phyloP scores from a whole-genome alignment of 257 asterid species.

The Perilla frutescens region DNA sequence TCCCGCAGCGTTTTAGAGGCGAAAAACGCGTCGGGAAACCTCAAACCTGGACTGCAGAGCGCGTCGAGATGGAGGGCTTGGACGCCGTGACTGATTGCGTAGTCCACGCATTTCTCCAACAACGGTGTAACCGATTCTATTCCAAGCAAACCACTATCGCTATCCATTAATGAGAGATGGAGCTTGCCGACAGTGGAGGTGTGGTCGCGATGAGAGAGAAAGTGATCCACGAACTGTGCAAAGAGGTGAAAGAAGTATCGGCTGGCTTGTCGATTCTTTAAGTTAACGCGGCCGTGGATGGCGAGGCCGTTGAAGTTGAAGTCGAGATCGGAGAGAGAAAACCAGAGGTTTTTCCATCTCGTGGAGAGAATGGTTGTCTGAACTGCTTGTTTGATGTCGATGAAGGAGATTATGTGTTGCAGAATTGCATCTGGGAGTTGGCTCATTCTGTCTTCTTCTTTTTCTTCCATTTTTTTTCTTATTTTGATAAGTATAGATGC shows the following conservation, averaged over 20 bases:
- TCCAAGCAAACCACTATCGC: too few relatives aligned
- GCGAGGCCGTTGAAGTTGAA: constrained; percentile 28
- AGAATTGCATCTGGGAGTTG: constrained; percentile 38
- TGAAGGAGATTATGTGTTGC: constrained; percentile 30
- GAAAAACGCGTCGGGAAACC: constrained; percentile 13
- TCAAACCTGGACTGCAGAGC: background rate
- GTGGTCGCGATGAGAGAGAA: constrained; percentile 33
- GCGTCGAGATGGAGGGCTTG: constrained; percentile 27
- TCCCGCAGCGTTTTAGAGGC: background rate
- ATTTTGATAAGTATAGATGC: too few relatives aligned
- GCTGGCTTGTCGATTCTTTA: background rate
- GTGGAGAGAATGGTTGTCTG: constrained; percentile 34
- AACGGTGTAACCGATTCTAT: background rate
- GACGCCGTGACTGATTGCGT: constrained; percentile 36
- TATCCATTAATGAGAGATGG: background rate
- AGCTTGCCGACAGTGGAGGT: constrained; percentile 11
- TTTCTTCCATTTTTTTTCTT: background rate
- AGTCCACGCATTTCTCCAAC: constrained; percentile 27
- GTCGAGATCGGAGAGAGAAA: constrained; percentile 29
- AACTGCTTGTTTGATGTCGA: constrained; percentile 36
- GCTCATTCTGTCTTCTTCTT: constrained; percentile 33
- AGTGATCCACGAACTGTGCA: constrained; percentile 11
- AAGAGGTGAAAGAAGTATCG: background rate
- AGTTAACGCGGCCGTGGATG: background rate
- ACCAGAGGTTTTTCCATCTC: constrained; percentile 35